A percentile compares a stretch with the other conserved stretches of the same genome.
These are phyloP conservation scores for Ambrosia artemisiifolia DNA, from an alignment of 129 eudicot genomes.

Conservation along the genomic window DNA sequence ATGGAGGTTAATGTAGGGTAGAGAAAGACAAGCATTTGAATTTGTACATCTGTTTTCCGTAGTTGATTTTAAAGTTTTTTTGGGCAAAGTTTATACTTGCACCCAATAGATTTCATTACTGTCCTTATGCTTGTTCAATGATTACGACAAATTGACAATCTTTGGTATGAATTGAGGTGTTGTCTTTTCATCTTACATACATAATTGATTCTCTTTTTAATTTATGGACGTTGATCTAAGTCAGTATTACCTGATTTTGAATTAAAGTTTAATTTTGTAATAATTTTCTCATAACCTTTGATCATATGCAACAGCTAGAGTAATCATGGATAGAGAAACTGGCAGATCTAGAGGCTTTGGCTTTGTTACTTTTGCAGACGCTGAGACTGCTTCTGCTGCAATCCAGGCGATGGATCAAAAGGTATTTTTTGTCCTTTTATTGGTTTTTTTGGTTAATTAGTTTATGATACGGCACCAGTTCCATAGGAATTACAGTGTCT, in stretches of 20 bases:
- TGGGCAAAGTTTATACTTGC: neutral
- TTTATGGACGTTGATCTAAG: neutral
- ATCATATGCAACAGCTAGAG: slow-evolving; percentile 57
- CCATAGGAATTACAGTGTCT: neutral
- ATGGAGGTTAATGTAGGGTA: neutral
- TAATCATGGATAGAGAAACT: slow-evolving; percentile 71
- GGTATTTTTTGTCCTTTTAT: slow-evolving; percentile 32
- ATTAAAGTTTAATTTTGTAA: neutral
- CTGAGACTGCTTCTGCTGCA: slow-evolving; percentile 86
- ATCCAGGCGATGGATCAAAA: slow-evolving; percentile 79
- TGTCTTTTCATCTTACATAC: neutral
- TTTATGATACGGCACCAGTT: neutral
- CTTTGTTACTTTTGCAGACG: slow-evolving; percentile 54
- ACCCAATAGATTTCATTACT: neutral
- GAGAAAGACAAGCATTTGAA: neutral
- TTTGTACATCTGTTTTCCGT: neutral
- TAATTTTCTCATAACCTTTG: neutral
- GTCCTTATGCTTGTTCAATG: neutral
- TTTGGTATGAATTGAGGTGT: neutral
- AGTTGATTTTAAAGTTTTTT: neutral
- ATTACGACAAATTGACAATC: neutral
- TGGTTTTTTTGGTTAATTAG: neutral
- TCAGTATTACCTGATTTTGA: neutral
- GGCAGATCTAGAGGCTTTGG: slow-evolving; percentile 95
- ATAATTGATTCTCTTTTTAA: neutral